phyloP scores from a whole-genome alignment of 2,329 filamentous ascomycete species.

The Stachybotrys chartarum region DNA sequence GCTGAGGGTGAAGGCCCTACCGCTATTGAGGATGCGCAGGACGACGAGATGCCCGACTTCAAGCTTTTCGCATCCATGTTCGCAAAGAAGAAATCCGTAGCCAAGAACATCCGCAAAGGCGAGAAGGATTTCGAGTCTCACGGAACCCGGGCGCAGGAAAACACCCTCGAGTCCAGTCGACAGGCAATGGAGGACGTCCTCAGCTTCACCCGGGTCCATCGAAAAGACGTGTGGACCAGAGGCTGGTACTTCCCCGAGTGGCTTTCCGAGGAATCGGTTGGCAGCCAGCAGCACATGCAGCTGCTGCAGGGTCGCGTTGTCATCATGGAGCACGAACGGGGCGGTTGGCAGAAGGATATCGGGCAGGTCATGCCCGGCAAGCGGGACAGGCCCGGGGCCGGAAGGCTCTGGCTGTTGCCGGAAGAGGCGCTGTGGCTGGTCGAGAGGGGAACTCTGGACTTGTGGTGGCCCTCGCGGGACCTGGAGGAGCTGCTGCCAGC shows the following conservation, averaged over 20 bases:
- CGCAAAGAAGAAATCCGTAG: constrained; percentile 41
- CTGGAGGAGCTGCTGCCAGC: constrained; percentile 41
- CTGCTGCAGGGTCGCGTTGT: constrained; percentile 48
- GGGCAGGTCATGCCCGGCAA: constrained; percentile 57
- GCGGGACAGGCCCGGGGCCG: constrained; percentile 46
- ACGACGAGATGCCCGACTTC: constrained; percentile 83
- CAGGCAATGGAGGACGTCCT: constrained; percentile 86
- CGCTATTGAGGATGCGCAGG: constrained; percentile 50
- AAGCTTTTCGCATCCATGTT: constrained; percentile 57
- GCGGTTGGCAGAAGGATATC: constrained; percentile 67
- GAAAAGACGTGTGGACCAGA: constrained; percentile 55
- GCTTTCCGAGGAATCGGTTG: constrained; percentile 27
- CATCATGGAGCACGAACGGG: constrained; percentile 63
- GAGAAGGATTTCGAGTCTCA: constrained; percentile 98
- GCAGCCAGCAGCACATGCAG: constrained; percentile 14
- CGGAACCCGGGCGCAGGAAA: constrained; percentile 74
- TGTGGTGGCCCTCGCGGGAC: constrained; percentile 68
- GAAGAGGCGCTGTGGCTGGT: constrained; percentile 88
- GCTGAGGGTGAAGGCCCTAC: constrained; percentile 12
- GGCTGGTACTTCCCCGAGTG: constrained; percentile 68
- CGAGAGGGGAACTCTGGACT: constrained; percentile 79
- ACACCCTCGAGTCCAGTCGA: constrained; percentile 71
- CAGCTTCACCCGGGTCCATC: constrained; percentile 67
- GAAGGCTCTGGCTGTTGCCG: constrained; percentile 74
- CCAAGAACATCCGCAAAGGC: constrained; percentile 74